phyloP scores from a whole-genome alignment of 2,329 filamentous ascomycete species.

The Colletotrichum musae region DNA sequence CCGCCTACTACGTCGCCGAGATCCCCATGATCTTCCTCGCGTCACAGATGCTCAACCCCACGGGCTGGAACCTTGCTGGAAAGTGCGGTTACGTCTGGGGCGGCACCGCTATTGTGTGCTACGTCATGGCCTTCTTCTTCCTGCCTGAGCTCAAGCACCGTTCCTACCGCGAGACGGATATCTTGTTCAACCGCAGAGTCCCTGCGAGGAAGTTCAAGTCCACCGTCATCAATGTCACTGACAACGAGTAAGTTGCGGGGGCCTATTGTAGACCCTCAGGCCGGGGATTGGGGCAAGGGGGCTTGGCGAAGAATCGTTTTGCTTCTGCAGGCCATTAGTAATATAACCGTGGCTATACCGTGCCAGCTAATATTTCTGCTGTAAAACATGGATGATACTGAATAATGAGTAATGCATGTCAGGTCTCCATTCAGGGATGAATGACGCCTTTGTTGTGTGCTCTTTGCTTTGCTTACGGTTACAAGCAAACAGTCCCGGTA shows the following conservation, averaged over 20 bases:
- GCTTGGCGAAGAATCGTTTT: too few species aligned
- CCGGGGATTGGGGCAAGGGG: too few species aligned
- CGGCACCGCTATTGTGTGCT: constrained; percentile 57
- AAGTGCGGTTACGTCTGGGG: constrained; percentile 66
- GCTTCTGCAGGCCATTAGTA: too few species aligned
- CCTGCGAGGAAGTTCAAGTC: constrained; percentile 60
- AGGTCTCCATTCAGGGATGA: too few species aligned
- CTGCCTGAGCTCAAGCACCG: constrained; percentile 61
- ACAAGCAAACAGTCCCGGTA: too few species aligned
- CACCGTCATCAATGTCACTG: constrained; percentile 58
- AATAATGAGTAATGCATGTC: too few species aligned
- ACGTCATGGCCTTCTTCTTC: constrained; percentile 57
- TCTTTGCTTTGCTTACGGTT: too few species aligned
- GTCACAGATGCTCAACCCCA: constrained; percentile 56
- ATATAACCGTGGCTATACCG: too few species aligned
- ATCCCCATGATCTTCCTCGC: constrained; percentile 59
- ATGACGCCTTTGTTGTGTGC: too few species aligned
- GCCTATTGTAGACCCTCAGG: not conserved
- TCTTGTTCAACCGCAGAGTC: constrained; percentile 59
- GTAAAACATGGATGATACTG: too few species aligned
- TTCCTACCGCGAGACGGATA: constrained; percentile 60
- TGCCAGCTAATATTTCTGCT: too few species aligned
- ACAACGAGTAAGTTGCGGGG: constrained; percentile 53
- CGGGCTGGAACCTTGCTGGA: constrained; percentile 57
- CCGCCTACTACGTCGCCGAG: constrained; percentile 58